Evolutionary conservation across 495 filamentous ascomycete species (phyloP), one percentile per base, ranked within the genome.

Genomic region (Cercophora scortea): DNA sequence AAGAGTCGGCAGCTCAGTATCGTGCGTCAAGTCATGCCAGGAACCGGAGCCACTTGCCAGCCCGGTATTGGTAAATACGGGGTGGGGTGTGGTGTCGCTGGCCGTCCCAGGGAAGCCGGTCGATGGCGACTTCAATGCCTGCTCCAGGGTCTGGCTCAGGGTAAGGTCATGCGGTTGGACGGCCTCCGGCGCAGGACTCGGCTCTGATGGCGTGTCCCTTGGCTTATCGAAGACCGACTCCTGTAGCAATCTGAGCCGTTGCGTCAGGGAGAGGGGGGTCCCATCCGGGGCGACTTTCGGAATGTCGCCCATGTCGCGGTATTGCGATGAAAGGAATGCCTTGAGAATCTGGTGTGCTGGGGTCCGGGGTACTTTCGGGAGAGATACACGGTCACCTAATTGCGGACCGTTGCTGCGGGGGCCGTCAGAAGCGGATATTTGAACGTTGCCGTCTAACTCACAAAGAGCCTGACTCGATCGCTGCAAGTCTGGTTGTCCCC

Each of bases 161-260:
- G 3, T 25, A 2, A 25, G 25, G 5, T 25, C 39, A 44, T 12
- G 49, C 8, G 41, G 33, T n/a, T 39, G 47, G 10, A 33, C 19
- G 7, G 33, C n/a, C 33, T 45, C 42, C 6, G 50, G 34, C 32
- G 43, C 43, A 10, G 36, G 51, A 32, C 51, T 54, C 18, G 36
- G 34, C 19, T 40, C 16, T 34, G n/a, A 11, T 11, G n/a, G 18
- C 13, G 9, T 11, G 1, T 41, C 15, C 10, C 18, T 9, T 39
- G 41, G 39, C 38, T 52, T 16, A 8, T 42, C 38, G 13, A 62
- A 53, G 11, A 52, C 41, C 0, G 33, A 11, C 1, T 41, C 60
- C 41, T 55, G 55, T 6, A 63, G 35, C 10, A 47, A 32, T 44
- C 52, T 62, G 6, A 71, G 38, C 38, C 38, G 38, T 16, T 41